A percentile compares a stretch with the other conserved stretches of the same genome.
These are phyloP conservation scores for Boletus sp. DNA, from an alignment of 768 basidiomycete genomes.

Conservation along the genomic window DNA sequence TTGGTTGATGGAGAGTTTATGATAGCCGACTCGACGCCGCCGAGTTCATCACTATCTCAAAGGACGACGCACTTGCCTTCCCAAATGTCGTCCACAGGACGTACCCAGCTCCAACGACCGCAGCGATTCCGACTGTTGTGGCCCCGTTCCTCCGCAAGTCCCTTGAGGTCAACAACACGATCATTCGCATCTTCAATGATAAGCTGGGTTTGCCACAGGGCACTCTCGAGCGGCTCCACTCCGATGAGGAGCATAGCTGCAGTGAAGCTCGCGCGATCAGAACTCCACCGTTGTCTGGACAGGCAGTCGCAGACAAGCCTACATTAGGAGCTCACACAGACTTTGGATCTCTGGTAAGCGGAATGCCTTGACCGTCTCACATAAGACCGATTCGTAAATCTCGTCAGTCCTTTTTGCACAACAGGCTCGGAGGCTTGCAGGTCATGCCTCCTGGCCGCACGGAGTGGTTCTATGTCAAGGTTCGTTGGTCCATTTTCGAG, in stretches of 20 bases:
- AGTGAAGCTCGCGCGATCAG: conserved; percentile 55
- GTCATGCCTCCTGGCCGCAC: conserved; percentile 58
- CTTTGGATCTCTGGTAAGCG: conserved; percentile 65
- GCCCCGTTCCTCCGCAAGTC: conserved; percentile 58
- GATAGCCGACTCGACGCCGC: conserved; percentile 42
- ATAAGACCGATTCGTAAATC: not conserved
- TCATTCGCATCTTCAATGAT: conserved; percentile 56
- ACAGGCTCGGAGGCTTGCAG: conserved; percentile 67
- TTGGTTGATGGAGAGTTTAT: not conserved
- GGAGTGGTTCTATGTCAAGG: conserved; percentile 69
- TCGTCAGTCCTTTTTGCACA: conserved; percentile 62
- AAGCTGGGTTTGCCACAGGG: conserved; percentile 53
- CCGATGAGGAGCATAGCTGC: too few species aligned
- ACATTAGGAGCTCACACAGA: conserved; percentile 66
- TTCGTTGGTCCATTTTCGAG: conserved; percentile 11
- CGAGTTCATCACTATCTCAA: conserved; percentile 66
- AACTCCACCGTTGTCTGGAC: conserved; percentile 40
- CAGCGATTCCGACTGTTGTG: conserved; percentile 48
- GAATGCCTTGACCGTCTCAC: not conserved
- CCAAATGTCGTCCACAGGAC: conserved; percentile 50
- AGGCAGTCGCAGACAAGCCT: conserved; percentile 32
- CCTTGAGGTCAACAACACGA: conserved; percentile 49
- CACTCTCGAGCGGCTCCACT: conserved; percentile 30
- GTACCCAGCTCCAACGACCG: conserved; percentile 54
- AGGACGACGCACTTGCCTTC: conserved; percentile 66